Evolutionary conservation across 179 eudicot genomes (phyloP), one percentile per base, ranked within the genome.

Genomic region (Corrigiola litoralis): DNA sequence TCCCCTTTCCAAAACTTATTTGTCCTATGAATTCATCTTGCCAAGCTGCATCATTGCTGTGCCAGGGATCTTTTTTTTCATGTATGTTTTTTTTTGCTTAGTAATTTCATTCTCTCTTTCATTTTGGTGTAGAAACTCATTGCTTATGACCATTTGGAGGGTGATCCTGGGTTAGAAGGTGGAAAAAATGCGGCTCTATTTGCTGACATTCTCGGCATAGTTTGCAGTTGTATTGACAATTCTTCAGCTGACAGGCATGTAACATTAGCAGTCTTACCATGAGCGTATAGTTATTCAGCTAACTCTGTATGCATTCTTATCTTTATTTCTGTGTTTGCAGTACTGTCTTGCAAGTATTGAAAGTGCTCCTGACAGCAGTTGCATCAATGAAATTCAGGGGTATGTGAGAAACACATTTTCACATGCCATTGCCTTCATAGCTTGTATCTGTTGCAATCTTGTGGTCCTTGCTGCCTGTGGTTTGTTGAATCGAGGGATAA

Each of bases 121-220:
- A 45, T 63, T 53, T 61, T 78, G 73, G 61, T 38, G 61, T 85
- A 94, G 99, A 94, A 94, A 86, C 99, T 94, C 68, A 90, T 94
- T 74, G 90, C 95, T 6, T 94, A 94, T 56, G 96, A 90, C 58
- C 99, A 94, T 79, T 80, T 94, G 71, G 99, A 94, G 78, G 97
- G 99, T 55, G 99, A 94, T 86, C 97, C 99, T 79, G 99, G 99
- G 65, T 74, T 94, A 55, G 99, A 90, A 56, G 91, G 86, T 61
- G 99, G 91, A 66, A 83, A 75, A 82, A 87, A 90, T 78, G 85
- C 63, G 16, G 78, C 75, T 58, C 65, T 90, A 25, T 84, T 94
- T 68, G 82, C 91, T 7, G 94, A 87, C 66, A 79, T 90, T 69
- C 81, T 94, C 58, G 87, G 71, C 81, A 94, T 90, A 81, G 87